Base-by-base conservation (phyloP, 352 stramenopile species). In the Phytopythium mirpurense region DNA sequence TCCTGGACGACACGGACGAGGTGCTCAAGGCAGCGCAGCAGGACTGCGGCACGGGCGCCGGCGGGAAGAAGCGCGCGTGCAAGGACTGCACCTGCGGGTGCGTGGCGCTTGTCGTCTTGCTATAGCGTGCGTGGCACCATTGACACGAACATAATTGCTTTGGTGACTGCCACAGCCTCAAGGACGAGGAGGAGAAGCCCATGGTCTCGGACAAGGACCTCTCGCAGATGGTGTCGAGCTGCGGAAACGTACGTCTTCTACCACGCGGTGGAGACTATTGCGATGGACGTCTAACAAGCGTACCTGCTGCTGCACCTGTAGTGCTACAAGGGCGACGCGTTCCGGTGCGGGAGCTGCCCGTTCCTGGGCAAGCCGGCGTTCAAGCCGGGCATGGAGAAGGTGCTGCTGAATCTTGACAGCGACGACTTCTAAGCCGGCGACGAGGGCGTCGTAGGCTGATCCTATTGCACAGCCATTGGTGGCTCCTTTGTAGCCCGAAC, bases 31-130 rank as follows among this genome's bases (percentile, higher is more conserved):
- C 78, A 2, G 78, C 79, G 4, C 79, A 90, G 57, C 63, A 72
- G 32, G 79, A 90, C 45, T 90, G 79, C 50, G 84, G 63, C 2
- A 82, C 89, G 40, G 80, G 90, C 58, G 91, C 82, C 54, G 78
- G 82, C 49, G 87, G 88, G 42, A 98, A 98, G 69, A 87, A 86
- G 62, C 81, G 88, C 47, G 83, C 95, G 7, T 99, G 96, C 85
- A 97, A 98, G 70, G 91, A 99, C 74, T 99, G 96, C 75, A 97
- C 90, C 26, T 99, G 96, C 78, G 96, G 96, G 83, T 93, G 68
- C 48, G 40, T 46, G 19, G 5, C 10, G 15, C 9, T n/a, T 46
- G n/a, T n/a, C n/a, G n/a, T n/a, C n/a, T n/a, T n/a, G n/a, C n/a
- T n/a, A n/a, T n/a, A n/a, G n/a, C n/a, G n/a, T n/a, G n/a, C 5